Percentiles rank a stretch among this genome's conserved stretches.
Evolutionary conservation across 768 basidiomycete species (phyloP).

Genomic region (Lactifluus echinatus): DNA sequence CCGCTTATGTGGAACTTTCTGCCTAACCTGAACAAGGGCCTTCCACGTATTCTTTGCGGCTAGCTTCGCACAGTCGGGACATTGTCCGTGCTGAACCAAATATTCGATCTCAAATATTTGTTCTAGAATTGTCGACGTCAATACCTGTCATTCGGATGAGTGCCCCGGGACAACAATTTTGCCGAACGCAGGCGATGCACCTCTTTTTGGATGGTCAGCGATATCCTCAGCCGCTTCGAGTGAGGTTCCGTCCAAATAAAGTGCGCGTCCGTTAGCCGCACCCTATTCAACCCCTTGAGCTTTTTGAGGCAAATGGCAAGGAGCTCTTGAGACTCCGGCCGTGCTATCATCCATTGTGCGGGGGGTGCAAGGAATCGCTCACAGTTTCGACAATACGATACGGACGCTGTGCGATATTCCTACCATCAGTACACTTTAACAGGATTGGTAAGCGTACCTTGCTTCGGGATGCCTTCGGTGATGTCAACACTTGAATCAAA

Average conservation of each 20-base stretch:
- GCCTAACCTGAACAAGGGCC: slow-evolving; percentile 95
- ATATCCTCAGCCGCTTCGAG: slow-evolving; percentile 85
- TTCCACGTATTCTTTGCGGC: slow-evolving; percentile 99
- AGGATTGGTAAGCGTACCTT: slow-evolving; percentile 43
- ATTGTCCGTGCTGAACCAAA: slow-evolving; percentile 91
- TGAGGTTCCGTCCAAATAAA: slow-evolving; percentile 99
- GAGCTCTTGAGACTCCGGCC: slow-evolving; percentile 87
- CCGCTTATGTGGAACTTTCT: slow-evolving; percentile 96
- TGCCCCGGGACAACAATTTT: background rate
- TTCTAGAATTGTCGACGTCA: slow-evolving; percentile 91
- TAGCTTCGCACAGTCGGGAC: slow-evolving; percentile 85
- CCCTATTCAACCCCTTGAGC: slow-evolving; percentile 88
- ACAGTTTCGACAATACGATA: slow-evolving; percentile 93
- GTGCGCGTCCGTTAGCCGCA: slow-evolving; percentile 94
- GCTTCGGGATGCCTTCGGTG: slow-evolving; percentile 95
- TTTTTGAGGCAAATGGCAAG: slow-evolving; percentile 92
- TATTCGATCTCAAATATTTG: slow-evolving; percentile 97
- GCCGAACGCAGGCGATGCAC: slow-evolving; percentile 33
- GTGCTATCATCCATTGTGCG: slow-evolving; percentile 72
- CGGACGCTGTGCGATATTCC: slow-evolving; percentile 46
- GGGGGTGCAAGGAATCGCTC: slow-evolving; percentile 94
- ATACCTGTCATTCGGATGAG: slow-evolving; percentile 42
- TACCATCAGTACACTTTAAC: background rate
- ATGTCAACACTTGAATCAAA: slow-evolving; percentile 91
- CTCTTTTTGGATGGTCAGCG: slow-evolving; percentile 97